Evolutionary conservation across 2,329 filamentous ascomycete genomes (phyloP), one percentile per base, ranked within the genome.

Genomic region (Dryadomyces quercus-mongolicae): DNA sequence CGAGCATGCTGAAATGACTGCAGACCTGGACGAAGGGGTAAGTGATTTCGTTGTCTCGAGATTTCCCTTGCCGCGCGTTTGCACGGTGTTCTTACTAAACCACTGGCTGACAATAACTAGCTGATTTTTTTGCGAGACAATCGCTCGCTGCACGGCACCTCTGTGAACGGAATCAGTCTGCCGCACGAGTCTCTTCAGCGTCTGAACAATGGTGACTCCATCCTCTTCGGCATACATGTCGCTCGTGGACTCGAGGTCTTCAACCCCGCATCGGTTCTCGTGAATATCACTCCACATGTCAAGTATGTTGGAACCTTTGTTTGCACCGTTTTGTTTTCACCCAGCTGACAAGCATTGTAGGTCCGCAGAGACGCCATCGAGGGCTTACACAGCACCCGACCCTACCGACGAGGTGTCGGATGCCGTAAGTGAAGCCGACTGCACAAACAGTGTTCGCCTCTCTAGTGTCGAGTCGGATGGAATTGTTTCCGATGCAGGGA

Each of bases 1-100:
- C 47, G 65, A 78, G 12, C 85, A 89, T 67, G 86, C 85, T 16
- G 67, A 76, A 46, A 62, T 84, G 5, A 59, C 62, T 16, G 70
- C 75, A 5, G 68, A 76, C 50, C 60, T 71, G 10, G 64, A 71
- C 2, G 61, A 65, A 7, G 70, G 74, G 65, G 79, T 79, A 66
- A 55, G 68, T 38, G 38, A 15, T 48, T 48, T 15, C 22, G 2
- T 2, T 3, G 2, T 45, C 7, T 8, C 46, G 40, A 36, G 31
- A 15, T 53, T 8, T 45, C 16, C 12, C 22, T 15, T 5, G 8
- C 2, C 25, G 20, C 5, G 12, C 2, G 21, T 3, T 8, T 16
- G 18, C 25, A 31, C 25, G 25, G 25, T 31, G 25, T 31, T 31
- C 25, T 31, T 31, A 31, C 25, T 31, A 31, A 31, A 31, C 25